phyloP scores from a whole-genome alignment of 192 early-diverging fungal species.

The Coemansia sp. region DNA sequence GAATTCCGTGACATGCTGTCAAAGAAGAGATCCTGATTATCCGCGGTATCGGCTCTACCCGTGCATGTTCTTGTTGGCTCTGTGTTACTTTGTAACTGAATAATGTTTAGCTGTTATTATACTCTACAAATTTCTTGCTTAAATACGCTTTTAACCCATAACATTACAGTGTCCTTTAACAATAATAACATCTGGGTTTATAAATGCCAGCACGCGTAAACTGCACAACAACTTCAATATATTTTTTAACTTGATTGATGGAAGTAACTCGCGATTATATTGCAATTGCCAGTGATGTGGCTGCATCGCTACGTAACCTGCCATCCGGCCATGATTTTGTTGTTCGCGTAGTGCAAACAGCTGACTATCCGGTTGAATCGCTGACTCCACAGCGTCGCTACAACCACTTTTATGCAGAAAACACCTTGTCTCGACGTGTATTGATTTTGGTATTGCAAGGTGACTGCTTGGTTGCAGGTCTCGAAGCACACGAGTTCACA shows the following conservation, averaged over 20 bases:
- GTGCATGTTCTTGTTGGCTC: too few relatives aligned
- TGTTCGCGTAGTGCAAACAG: conserved; percentile 35
- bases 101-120: too few relatives aligned
- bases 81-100: too few relatives aligned
- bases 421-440: conserved; percentile 34
- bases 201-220: too few relatives aligned
- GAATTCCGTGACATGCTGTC: conserved; percentile 85
- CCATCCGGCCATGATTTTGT: conserved; percentile 24
- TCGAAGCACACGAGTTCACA: conserved; percentile 43
- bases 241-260: not conserved
- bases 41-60: too few relatives aligned
- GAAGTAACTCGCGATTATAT: not conserved
- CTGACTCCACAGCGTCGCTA: conserved; percentile 35
- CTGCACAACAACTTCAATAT: too few relatives aligned
- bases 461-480: conserved; percentile 33
- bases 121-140: too few relatives aligned
- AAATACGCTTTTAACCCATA: too few relatives aligned
- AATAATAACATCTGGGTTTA: too few relatives aligned
- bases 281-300: conserved; percentile 17
- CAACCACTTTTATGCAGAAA: conserved; percentile 27
- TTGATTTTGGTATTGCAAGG: conserved; percentile 35
- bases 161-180: too few relatives aligned
- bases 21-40: conserved; percentile 26
- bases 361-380: conserved; percentile 33
- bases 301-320: conserved; percentile 26